phyloP scores from a whole-genome alignment of 148 eudicot genomes.

The Camellia granthamiana region DNA sequence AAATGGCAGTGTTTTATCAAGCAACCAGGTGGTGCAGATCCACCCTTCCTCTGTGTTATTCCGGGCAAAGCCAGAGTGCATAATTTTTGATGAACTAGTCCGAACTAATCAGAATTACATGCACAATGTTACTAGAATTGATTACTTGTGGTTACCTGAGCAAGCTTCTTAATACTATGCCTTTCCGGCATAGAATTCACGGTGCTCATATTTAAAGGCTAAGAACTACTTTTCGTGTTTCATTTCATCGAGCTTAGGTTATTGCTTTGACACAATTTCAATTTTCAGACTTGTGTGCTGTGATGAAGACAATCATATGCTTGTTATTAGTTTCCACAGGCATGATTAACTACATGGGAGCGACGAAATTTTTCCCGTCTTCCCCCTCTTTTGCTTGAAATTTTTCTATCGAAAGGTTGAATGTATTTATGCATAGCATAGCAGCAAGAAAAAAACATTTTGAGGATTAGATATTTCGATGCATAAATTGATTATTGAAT shows the following conservation, averaged over 20 bases:
- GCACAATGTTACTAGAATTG: conserved; percentile 68
- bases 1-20: conserved; percentile 65
- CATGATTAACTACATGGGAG: too few relatives aligned
- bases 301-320: neutral
- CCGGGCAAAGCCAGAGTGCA: conserved; percentile 74
- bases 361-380: too few relatives aligned
- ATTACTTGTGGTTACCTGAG: conserved; percentile 87
- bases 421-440: too few relatives aligned
- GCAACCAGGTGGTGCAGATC: conserved; percentile 69
- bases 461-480: too few relatives aligned
- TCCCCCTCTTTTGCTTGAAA: too few relatives aligned
- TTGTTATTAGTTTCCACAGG: too few relatives aligned
- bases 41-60: conserved; percentile 86
- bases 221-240: neutral
- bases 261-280: neutral
- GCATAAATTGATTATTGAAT: too few relatives aligned
- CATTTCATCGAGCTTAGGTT: too few relatives aligned
- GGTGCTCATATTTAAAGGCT: neutral
- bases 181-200: conserved; percentile 25
- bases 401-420: too few relatives aligned
- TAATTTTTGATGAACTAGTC: conserved; percentile 68
- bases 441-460: too few relatives aligned
- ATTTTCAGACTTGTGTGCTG: neutral
- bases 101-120: conserved; percentile 69
- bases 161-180: conserved; percentile 65